Conservation (phyloP, 805 yeast species). For the Nakazawaea holstii region DNA sequence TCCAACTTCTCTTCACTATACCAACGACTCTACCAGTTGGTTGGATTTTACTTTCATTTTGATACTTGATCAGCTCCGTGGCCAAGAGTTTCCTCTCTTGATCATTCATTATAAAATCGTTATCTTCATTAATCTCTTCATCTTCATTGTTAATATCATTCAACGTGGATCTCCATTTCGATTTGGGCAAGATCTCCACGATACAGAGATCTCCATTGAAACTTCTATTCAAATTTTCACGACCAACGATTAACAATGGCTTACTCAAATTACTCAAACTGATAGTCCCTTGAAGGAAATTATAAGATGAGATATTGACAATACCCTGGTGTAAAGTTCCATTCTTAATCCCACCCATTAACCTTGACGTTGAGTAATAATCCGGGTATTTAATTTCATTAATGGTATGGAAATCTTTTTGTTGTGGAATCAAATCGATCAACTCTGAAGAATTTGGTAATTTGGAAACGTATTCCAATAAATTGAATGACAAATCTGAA, state of each 20-base stretch:
- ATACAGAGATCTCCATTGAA: slow-evolving; percentile 91
- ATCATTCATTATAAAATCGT: slow-evolving; percentile 49
- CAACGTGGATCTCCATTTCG: slow-evolving; percentile 85
- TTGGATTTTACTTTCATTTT: slow-evolving; percentile 49
- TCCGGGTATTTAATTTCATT: slow-evolving; percentile 64
- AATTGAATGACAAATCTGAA: slow-evolving; percentile 41
- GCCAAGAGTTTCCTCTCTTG: slow-evolving; percentile 68
- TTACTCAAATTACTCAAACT: slow-evolving; percentile 66
- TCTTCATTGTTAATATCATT: slow-evolving; percentile 58
- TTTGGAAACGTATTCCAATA: slow-evolving; percentile 64
- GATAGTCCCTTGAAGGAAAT: slow-evolving; percentile 83
- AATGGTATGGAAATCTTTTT: slow-evolving; percentile 28
- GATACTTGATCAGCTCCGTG: slow-evolving; percentile 69
- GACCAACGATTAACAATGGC: slow-evolving; percentile 78
- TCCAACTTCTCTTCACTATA: slow-evolving; percentile 85
- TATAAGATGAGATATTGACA: slow-evolving; percentile 76
- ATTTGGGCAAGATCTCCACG: slow-evolving; percentile 80
- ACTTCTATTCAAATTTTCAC: slow-evolving; percentile 81
- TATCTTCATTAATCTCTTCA: slow-evolving; percentile 51
- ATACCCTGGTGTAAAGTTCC: slow-evolving; percentile 87
- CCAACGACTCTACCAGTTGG: slow-evolving; percentile 97
- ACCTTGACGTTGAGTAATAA: slow-evolving; percentile 72
- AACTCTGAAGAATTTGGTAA: slow-evolving; percentile 72
- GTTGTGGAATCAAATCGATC: slow-evolving; percentile 70
- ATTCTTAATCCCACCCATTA: slow-evolving; percentile 85